These are phyloP conservation scores for Mycena metata DNA, from an alignment of 768 basidiomycete genomes.

Conservation along the genomic window DNA sequence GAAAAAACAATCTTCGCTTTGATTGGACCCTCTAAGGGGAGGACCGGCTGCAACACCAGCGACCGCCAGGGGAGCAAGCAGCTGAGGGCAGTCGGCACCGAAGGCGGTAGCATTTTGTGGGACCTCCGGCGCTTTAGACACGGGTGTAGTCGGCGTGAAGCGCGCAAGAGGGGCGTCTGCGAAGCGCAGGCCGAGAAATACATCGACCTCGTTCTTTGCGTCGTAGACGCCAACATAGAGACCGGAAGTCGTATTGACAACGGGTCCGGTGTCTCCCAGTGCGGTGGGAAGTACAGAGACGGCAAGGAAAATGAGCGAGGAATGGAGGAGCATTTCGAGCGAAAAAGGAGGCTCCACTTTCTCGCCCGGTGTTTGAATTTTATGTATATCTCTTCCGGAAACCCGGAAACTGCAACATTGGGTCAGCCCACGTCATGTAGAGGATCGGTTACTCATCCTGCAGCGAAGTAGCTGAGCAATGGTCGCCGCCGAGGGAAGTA, in stretches of 20 bases:
- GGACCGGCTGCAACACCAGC: constrained; percentile 9
- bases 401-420: too few relatives aligned
- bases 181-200: constrained; percentile 11
- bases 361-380: too few relatives aligned
- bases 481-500: too few relatives aligned
- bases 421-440: too few relatives aligned
- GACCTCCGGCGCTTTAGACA: not conserved
- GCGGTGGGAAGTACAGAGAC: not conserved
- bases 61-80: not conserved
- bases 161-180: not conserved
- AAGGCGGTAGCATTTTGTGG: constrained; percentile 1
- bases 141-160: constrained; percentile 4
- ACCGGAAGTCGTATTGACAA: constrained; percentile 14
- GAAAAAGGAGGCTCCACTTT: too few relatives aligned
- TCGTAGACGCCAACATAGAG: constrained; percentile 14
- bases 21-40: constrained; percentile 14
- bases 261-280: not conserved
- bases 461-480: too few relatives aligned
- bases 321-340: too few relatives aligned
- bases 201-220: constrained; percentile 13
- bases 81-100: constrained; percentile 24
- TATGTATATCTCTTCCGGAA: too few relatives aligned
- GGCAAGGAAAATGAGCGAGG: not conserved
- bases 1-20: constrained; percentile 23
- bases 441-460: too few relatives aligned